Evolutionary conservation across 2,329 filamentous ascomycete species (phyloP).

Genomic region (Cyphellophora attinorum): DNA sequence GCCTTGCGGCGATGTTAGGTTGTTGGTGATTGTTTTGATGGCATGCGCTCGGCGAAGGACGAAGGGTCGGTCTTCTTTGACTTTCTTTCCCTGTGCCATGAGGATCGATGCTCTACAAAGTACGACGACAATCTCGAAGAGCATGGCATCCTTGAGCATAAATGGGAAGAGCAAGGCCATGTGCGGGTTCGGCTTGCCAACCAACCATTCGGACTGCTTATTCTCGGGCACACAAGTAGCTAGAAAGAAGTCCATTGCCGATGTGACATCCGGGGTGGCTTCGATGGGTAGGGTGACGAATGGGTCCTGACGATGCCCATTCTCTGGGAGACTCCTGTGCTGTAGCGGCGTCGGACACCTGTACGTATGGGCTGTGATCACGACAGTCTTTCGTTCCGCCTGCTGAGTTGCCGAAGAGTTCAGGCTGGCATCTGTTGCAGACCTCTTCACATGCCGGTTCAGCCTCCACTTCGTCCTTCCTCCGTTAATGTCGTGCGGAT

Average conservation of each 20-base stretch:
- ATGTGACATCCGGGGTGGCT: slow-evolving; percentile 9
- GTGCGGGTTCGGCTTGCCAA: slow-evolving; percentile 10
- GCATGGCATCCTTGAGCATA: slow-evolving; percentile 11
- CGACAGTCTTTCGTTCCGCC: not conserved
- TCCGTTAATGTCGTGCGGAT: not conserved
- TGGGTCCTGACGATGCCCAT: slow-evolving; percentile 12
- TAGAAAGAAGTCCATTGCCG: slow-evolving; percentile 14
- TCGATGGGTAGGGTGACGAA: slow-evolving; percentile 13
- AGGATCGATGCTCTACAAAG: slow-evolving; percentile 15
- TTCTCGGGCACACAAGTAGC: slow-evolving; percentile 7
- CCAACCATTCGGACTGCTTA: not conserved
- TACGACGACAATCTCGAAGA: slow-evolving; percentile 17
- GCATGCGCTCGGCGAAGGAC: slow-evolving; percentile 15
- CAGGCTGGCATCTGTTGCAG: not conserved
- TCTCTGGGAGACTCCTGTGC: slow-evolving; percentile 11
- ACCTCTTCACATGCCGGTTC: not conserved
- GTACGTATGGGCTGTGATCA: not conserved
- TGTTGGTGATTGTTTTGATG: slow-evolving; percentile 11
- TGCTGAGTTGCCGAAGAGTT: not conserved
- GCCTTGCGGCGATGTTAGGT: slow-evolving; percentile 6
- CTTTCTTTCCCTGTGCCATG: slow-evolving; percentile 10
- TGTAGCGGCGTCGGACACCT: slow-evolving; percentile 7
- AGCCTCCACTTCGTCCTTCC: not conserved
- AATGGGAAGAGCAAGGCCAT: slow-evolving; percentile 15
- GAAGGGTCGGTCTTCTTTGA: slow-evolving; percentile 14